Evolutionary conservation across 495 filamentous ascomycete genomes (phyloP).

Genomic region (Immersiella caudata): DNA sequence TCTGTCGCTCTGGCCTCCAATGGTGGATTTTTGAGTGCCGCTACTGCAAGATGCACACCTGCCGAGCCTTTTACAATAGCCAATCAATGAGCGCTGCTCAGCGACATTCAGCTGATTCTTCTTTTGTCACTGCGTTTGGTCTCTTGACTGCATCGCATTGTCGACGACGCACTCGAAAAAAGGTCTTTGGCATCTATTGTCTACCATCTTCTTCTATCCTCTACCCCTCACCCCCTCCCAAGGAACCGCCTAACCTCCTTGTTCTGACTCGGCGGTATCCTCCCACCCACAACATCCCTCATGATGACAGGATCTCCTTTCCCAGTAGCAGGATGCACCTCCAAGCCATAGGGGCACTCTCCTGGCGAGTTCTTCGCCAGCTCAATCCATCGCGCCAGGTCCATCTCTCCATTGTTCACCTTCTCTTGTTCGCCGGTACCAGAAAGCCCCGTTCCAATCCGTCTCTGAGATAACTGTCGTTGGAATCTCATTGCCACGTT

Average conservation of each 20-base stretch:
- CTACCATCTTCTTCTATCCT: no score
- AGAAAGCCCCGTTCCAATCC: neutral
- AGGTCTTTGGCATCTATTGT: no score
- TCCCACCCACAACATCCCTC: neutral
- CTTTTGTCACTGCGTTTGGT: no score
- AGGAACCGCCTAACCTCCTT: neutral
- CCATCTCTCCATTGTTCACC: neutral
- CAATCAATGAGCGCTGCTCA: no score
- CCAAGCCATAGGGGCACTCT: neutral
- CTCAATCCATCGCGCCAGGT: neutral
- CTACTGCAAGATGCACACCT: no score
- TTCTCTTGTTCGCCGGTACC: neutral
- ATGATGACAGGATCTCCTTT: slow-evolving; percentile 9
- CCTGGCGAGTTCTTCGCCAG: neutral
- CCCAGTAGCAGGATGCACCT: slow-evolving; percentile 8
- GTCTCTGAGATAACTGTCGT: neutral
- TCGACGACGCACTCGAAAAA: no score
- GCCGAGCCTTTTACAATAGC: no score
- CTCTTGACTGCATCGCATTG: no score
- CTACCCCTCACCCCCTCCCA: neutral
- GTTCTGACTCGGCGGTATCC: slow-evolving; percentile 13
- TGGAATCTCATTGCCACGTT: no score
- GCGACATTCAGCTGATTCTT: no score
- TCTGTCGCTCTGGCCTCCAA: no score
- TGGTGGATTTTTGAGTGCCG: no score